phyloP scores from a whole-genome alignment of 441 rosid genomes.

The Euphorbia celastroides region DNA sequence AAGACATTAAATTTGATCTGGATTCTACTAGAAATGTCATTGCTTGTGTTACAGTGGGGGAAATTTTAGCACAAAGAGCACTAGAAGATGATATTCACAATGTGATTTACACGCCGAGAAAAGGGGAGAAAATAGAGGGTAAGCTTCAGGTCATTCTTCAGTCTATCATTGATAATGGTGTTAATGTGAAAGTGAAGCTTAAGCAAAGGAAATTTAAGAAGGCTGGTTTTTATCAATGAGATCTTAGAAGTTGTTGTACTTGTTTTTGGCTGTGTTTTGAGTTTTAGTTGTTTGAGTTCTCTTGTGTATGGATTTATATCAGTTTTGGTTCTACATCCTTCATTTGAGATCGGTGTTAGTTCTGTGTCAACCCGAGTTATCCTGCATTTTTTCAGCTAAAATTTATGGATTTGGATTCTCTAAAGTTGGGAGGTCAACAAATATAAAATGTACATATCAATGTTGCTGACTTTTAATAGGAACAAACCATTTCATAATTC shows the following conservation, averaged over 20 bases:
- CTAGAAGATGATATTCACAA: conserved; percentile 76
- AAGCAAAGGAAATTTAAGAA: conserved; percentile 57
- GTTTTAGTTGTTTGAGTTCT: background rate
- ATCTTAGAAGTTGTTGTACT: conserved; percentile 3
- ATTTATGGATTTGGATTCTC: too few species aligned
- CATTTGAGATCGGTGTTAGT: background rate
- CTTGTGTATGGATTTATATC: background rate
- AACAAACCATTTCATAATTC: too few species aligned
- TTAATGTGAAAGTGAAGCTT: conserved; percentile 76
- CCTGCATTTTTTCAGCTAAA: too few species aligned
- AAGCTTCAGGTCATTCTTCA: conserved; percentile 74
- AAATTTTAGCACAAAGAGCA: conserved; percentile 66
- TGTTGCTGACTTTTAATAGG: too few species aligned
- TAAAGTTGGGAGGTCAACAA: too few species aligned
- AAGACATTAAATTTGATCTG: conserved; percentile 77
- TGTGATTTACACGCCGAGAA: conserved; percentile 69
- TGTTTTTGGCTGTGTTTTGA: background rate
- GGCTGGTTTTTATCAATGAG: background rate
- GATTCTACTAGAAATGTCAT: conserved; percentile 56
- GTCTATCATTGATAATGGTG: conserved; percentile 60
- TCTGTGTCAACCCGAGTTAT: too few species aligned
- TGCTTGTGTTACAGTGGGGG: conserved; percentile 68
- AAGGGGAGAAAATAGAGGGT: conserved; percentile 68
- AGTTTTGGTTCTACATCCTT: background rate
- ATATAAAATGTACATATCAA: too few species aligned